Percentiles rank a stretch among this genome's conserved stretches.
Evolutionary conservation across 129 eudicot species (phyloP).

Genomic region (Saposhnikovia divaricata): DNA sequence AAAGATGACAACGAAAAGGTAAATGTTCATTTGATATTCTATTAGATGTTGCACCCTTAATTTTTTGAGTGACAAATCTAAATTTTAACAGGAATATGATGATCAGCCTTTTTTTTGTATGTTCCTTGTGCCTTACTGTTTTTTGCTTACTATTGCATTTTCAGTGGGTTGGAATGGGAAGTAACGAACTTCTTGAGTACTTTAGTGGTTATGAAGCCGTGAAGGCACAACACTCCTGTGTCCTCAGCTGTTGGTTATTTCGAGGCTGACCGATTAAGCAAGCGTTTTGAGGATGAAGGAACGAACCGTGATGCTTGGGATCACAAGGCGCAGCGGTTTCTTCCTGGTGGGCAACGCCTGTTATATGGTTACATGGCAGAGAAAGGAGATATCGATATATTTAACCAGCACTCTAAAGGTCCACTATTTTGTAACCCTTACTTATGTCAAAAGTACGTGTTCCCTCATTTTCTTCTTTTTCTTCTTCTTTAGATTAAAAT

Average conservation of each 20-base stretch:
- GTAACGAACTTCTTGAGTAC: slow-evolving; percentile 66
- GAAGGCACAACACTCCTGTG: slow-evolving; percentile 48
- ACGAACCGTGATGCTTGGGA: slow-evolving; percentile 61
- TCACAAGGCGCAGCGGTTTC: slow-evolving; percentile 17
- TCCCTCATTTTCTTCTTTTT: neutral
- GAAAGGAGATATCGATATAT: slow-evolving; percentile 45
- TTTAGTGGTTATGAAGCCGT: slow-evolving; percentile 52
- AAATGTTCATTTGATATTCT: neutral
- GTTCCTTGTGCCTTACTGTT: neutral
- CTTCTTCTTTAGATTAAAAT: neutral
- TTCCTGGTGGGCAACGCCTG: slow-evolving; percentile 55
- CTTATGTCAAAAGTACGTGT: neutral
- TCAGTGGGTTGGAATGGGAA: slow-evolving; percentile 96
- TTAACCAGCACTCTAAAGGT: slow-evolving; percentile 75
- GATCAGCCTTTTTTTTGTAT: neutral
- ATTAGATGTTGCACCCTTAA: neutral
- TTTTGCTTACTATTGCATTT: neutral
- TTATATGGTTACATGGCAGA: slow-evolving; percentile 74
- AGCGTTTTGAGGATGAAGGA: slow-evolving; percentile 44
- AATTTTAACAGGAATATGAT: neutral
- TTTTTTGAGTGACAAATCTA: neutral
- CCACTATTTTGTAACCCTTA: slow-evolving; percentile 3
- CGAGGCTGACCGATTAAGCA: slow-evolving; percentile 74
- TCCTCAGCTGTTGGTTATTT: slow-evolving; percentile 62
- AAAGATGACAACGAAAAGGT: slow-evolving; percentile 76